phyloP scores from a whole-genome alignment of 495 filamentous ascomycete genomes.

The Mytilinidion resinicola region DNA sequence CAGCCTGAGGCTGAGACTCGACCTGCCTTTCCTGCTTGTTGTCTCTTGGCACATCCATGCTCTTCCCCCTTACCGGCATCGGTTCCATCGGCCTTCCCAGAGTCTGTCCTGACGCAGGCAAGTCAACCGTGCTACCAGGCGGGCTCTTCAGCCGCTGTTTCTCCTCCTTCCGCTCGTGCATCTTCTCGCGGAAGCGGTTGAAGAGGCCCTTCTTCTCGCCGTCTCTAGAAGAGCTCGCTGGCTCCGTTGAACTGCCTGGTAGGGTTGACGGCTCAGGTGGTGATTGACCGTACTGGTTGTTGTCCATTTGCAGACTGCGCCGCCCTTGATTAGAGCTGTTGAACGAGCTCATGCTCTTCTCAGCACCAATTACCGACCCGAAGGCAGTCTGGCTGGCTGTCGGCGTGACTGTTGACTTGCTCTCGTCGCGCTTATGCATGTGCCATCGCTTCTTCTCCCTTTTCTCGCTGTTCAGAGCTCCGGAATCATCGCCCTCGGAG shows the following conservation, averaged over 20 bases:
- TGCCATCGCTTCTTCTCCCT: slow-evolving; percentile 17
- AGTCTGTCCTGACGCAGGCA: slow-evolving; percentile 1
- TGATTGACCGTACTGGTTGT: slow-evolving; percentile 32
- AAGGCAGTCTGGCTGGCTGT: slow-evolving; percentile 37
- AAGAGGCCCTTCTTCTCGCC: slow-evolving; percentile 64
- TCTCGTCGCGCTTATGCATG: slow-evolving; percentile 23
- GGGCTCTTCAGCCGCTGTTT: slow-evolving; percentile 53
- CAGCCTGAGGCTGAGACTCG: neutral
- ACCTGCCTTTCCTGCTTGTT: slow-evolving; percentile 1
- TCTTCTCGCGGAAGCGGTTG: slow-evolving; percentile 78
- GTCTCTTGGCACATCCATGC: slow-evolving; percentile 24
- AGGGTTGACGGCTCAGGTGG: slow-evolving; percentile 6
- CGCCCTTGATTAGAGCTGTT: slow-evolving; percentile 47
- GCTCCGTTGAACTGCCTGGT: neutral
- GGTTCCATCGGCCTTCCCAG: slow-evolving; percentile 10
- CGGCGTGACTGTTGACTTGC: slow-evolving; percentile 14
- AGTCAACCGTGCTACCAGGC: slow-evolving; percentile 28
- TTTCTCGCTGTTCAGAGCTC: slow-evolving; percentile 40
- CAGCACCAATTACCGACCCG: slow-evolving; percentile 57
- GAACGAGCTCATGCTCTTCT: slow-evolving; percentile 62
- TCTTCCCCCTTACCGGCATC: slow-evolving; percentile 21
- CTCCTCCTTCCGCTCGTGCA: slow-evolving; percentile 63
- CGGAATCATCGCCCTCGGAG: slow-evolving; percentile 66
- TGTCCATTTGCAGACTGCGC: slow-evolving; percentile 54
- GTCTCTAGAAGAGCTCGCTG: slow-evolving; percentile 36